Conservation (phyloP, 1,284 basidiomycete species). For the Leccinum laetum region DNA sequence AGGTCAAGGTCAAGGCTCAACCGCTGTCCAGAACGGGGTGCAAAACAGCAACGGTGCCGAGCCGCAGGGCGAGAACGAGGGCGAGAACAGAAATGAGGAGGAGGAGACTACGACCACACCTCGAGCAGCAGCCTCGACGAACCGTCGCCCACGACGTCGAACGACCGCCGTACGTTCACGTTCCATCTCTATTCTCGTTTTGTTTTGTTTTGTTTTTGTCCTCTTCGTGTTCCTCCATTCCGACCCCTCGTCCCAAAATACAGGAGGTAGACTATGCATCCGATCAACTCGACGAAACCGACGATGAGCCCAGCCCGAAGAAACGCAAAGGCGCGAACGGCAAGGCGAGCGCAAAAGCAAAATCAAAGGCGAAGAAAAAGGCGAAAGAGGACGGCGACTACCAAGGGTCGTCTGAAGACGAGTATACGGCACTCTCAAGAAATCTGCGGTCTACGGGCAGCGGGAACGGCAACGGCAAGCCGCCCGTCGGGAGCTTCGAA, state of each 20-base stretch:
- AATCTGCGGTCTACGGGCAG: constrained; percentile 37
- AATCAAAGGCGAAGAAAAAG: constrained; percentile 50
- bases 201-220: background rate
- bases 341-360: constrained; percentile 39
- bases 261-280: constrained; percentile 62
- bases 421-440: constrained; percentile 62
- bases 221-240: background rate
- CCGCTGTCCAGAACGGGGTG: constrained; percentile 31
- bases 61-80: constrained; percentile 6
- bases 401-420: constrained; percentile 47
- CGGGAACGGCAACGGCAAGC: constrained; percentile 46
- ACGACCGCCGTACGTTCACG: constrained; percentile 7
- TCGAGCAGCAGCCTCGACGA: constrained; percentile 9
- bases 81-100: constrained; percentile 3
- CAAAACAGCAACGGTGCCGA: constrained; percentile 33
- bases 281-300: constrained; percentile 70
- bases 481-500: constrained; percentile 79
- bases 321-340: constrained; percentile 40
- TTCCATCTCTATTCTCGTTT: background rate
- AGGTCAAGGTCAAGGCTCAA: constrained; percentile 17
- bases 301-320: constrained; percentile 38
- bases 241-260: background rate
- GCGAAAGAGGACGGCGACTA: constrained; percentile 46
- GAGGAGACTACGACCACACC: background rate
- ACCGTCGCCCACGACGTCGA: constrained; percentile 11